phyloP scores from a whole-genome alignment of 1,139 yeast genomes.

The Hansenula sp. region DNA sequence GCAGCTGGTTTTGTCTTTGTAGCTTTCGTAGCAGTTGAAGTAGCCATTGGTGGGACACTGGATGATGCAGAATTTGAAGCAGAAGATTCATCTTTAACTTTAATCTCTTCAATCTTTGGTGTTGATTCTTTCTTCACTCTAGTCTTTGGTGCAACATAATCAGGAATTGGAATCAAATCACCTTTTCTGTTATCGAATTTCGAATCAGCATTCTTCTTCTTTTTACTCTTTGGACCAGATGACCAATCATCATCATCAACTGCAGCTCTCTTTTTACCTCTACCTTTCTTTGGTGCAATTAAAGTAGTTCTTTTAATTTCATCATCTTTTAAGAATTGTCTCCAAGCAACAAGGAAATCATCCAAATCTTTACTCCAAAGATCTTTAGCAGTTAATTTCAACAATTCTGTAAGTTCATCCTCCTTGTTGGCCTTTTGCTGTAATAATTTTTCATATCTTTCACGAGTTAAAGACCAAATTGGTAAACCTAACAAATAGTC shows the following conservation, averaged over 20 bases:
- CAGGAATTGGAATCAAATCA: constrained; percentile 21
- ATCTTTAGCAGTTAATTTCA: constrained; percentile 76
- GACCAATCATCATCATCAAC: constrained; percentile 25
- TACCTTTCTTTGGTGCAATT: constrained; percentile 24
- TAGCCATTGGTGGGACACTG: neutral
- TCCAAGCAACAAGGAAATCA: constrained; percentile 63
- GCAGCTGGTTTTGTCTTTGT: neutral
- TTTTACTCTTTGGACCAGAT: constrained; percentile 18
- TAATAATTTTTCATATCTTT: constrained; percentile 76
- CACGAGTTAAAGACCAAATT: constrained; percentile 89
- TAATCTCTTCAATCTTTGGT: constrained; percentile 9
- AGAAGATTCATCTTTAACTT: constrained; percentile 7
- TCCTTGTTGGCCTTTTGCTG: constrained; percentile 72
- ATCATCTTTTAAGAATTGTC: constrained; percentile 55
- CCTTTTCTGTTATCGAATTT: constrained; percentile 17
- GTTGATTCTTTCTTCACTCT: constrained; percentile 19
- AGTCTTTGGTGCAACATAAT: constrained; percentile 17
- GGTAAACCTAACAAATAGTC: constrained; percentile 85
- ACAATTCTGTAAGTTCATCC: constrained; percentile 60
- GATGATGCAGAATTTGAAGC: neutral
- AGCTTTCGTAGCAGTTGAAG: neutral
- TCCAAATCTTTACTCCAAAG: constrained; percentile 85
- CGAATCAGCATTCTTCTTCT: constrained; percentile 18
- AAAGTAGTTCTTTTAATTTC: constrained; percentile 31
- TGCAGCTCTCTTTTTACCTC: constrained; percentile 24